These are phyloP conservation scores for Obba rivulosa DNA, from an alignment of 768 basidiomycete genomes.

Conservation along the genomic window DNA sequence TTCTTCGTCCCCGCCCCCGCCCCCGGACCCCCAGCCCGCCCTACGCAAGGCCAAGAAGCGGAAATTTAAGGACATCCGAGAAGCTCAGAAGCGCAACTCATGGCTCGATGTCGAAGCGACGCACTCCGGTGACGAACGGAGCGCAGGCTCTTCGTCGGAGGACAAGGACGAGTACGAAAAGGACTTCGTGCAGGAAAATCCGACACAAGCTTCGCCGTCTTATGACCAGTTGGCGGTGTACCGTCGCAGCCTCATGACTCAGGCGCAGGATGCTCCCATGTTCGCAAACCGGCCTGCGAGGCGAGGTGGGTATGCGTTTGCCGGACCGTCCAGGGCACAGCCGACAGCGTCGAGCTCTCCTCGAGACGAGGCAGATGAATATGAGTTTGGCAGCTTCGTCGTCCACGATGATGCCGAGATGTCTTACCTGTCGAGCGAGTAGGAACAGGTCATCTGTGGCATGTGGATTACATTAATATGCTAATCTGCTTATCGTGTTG, in stretches of 20 bases:
- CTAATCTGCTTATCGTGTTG: too few relatives aligned
- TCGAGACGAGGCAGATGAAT: constrained; percentile 53
- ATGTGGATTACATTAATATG: too few relatives aligned
- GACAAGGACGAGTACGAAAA: constrained; percentile 67
- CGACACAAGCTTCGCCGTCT: constrained; percentile 64
- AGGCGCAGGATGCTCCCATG: constrained; percentile 44
- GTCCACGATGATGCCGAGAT: constrained; percentile 75
- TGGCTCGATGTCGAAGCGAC: constrained; percentile 66
- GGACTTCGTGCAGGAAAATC: constrained; percentile 56
- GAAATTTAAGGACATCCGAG: constrained; percentile 23
- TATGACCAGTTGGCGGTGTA: constrained; percentile 74
- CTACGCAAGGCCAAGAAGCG: constrained; percentile 21
- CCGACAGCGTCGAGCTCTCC: constrained; percentile 57
- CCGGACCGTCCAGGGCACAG: constrained; percentile 27
- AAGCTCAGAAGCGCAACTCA: constrained; percentile 34
- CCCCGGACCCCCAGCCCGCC: constrained; percentile 17
- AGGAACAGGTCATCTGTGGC: background rate
- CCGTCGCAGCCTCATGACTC: constrained; percentile 68
- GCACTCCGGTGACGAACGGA: constrained; percentile 79
- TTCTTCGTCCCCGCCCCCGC: constrained; percentile 4
- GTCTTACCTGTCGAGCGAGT: constrained; percentile 23
- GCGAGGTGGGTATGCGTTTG: constrained; percentile 19
- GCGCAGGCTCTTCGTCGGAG: constrained; percentile 54
- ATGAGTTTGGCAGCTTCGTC: constrained; percentile 73
- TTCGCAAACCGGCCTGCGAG: constrained; percentile 53